phyloP scores from a whole-genome alignment of 78 protist species.

The Bigelowiella natans region DNA sequence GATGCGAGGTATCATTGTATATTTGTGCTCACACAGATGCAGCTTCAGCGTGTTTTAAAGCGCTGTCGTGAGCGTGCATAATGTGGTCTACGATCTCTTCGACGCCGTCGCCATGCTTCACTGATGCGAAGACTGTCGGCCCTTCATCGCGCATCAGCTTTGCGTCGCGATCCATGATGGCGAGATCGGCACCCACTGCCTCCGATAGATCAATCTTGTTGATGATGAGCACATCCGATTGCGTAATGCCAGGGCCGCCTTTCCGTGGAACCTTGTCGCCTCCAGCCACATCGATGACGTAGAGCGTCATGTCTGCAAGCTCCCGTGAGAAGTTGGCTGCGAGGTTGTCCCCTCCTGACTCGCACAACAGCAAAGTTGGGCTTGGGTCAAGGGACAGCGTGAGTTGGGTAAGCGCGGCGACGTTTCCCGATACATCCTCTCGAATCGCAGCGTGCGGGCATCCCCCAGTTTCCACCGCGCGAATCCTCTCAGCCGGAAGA shows the following conservation, averaged over 20 bases:
- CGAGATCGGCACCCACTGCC: constrained; percentile 45
- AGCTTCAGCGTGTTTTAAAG: too few species aligned
- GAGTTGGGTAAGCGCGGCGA: constrained; percentile 25
- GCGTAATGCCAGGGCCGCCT: constrained; percentile 48
- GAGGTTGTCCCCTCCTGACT: constrained; percentile 46
- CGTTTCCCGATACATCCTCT: constrained; percentile 31
- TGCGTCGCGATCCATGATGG: constrained; percentile 34
- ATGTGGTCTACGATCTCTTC: not conserved
- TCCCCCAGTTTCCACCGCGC: constrained; percentile 31
- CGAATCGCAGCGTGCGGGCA: constrained; percentile 55
- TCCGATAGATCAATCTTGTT: constrained; percentile 22
- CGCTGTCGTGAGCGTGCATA: not conserved
- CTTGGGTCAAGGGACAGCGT: not conserved
- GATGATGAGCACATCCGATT: constrained; percentile 40
- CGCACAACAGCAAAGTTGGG: constrained; percentile 15
- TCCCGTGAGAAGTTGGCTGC: constrained; percentile 47
- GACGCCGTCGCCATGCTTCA: not conserved
- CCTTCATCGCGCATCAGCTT: constrained; percentile 29
- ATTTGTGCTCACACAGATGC: too few species aligned
- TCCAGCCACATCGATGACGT: constrained; percentile 35
- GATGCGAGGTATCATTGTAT: too few species aligned
- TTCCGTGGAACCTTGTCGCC: constrained; percentile 48
- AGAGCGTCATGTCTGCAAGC: constrained; percentile 38
- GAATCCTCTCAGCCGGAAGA: constrained; percentile 28
- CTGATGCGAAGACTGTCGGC: not conserved